phyloP scores from a whole-genome alignment of 139 green algal species.

The Pleodorina starrii region DNA sequence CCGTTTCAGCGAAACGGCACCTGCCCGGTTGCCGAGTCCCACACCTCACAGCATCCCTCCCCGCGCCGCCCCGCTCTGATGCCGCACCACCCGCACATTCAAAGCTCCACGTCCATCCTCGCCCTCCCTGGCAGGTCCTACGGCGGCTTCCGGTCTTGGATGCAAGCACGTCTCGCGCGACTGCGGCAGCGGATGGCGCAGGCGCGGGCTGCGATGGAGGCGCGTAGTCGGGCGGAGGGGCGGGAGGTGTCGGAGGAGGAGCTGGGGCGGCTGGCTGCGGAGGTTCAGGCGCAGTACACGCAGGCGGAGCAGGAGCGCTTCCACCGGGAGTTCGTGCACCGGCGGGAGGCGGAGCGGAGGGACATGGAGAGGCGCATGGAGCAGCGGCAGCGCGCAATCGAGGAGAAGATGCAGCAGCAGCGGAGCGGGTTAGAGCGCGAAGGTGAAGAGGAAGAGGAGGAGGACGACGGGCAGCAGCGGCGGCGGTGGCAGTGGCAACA shows the following conservation, averaged over 20 bases:
- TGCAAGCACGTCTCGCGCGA: background rate
- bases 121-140: background rate
- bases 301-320: constrained; percentile 12
- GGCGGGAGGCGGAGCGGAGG: background rate
- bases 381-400: constrained; percentile 34
- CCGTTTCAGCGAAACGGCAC: too few relatives aligned
- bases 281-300: background rate
- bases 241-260: background rate
- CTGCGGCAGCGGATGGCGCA: background rate
- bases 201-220: background rate
- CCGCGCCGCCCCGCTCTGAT: too few relatives aligned
- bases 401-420: background rate
- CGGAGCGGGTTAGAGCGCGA: background rate
- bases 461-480: background rate
- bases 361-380: constrained; percentile 14
- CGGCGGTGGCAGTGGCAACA: background rate
- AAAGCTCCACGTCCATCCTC: too few relatives aligned
- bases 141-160: constrained; percentile 17
- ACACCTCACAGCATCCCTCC: too few relatives aligned
- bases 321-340: background rate
- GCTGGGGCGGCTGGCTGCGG: background rate
- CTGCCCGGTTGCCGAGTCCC: too few relatives aligned
- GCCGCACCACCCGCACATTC: too few relatives aligned
- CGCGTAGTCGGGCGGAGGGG: background rate
- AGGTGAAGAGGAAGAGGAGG: background rate